Evolutionary conservation across 2,329 filamentous ascomycete species (phyloP).

Genomic region (Alternaria arborescens): DNA sequence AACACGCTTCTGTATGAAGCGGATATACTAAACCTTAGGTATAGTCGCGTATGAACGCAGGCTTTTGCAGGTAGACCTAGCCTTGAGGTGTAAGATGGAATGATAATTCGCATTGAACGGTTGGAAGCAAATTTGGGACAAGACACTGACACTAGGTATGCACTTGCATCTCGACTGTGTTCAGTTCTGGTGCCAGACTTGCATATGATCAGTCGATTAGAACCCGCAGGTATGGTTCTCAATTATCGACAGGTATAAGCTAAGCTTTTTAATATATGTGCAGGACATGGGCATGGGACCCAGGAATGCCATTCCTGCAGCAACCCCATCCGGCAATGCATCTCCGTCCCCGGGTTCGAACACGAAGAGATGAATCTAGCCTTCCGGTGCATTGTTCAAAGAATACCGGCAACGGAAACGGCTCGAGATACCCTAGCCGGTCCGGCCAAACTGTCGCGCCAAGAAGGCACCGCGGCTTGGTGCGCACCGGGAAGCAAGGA

Average conservation of each 20-base stretch:
- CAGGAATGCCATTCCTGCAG: neutral
- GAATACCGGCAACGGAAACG: conserved; percentile 2
- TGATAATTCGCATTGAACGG: neutral
- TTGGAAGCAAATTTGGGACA: neutral
- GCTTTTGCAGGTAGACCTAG: neutral
- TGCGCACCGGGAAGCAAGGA: conserved; percentile 3
- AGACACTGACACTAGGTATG: neutral
- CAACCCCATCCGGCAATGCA: neutral
- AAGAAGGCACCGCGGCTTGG: conserved; percentile 6
- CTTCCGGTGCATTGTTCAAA: neutral
- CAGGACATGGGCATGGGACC: neutral
- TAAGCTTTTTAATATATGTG: neutral
- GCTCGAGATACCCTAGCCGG: neutral
- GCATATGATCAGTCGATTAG: neutral
- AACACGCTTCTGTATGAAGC: neutral
- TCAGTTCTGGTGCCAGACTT: neutral
- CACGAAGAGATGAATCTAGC: neutral
- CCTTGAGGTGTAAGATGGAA: neutral
- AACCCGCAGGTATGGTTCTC: neutral
- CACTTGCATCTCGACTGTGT: neutral
- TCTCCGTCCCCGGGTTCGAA: neutral
- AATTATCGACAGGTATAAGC: neutral
- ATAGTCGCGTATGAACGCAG: neutral
- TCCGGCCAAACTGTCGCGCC: neutral
- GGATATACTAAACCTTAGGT: neutral